These are phyloP conservation scores for Dictyostelium brefeldianum DNA, from an alignment of 78 protist species.

Conservation along the genomic window DNA sequence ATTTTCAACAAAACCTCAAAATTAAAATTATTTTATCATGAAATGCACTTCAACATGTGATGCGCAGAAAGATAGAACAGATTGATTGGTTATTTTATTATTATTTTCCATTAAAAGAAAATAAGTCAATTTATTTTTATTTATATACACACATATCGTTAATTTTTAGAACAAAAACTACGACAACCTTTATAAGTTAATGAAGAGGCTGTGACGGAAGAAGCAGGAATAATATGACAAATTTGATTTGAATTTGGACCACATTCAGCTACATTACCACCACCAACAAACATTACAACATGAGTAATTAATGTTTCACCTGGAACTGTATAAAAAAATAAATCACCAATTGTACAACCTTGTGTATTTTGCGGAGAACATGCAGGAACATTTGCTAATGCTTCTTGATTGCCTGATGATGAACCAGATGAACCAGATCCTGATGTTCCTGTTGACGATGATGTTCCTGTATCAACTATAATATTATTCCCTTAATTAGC, in stretches of 20 bases:
- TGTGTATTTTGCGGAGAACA: not conserved
- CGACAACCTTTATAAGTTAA: constrained; percentile 29
- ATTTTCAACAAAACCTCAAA: too few species aligned
- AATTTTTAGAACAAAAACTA: not conserved
- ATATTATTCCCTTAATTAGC: not conserved
- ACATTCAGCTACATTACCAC: constrained; percentile 62
- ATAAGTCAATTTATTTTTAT: too few species aligned
- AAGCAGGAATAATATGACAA: constrained; percentile 42
- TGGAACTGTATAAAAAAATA: constrained; percentile 15
- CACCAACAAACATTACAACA: not conserved
- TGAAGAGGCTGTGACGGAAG: not conserved
- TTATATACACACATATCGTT: too few species aligned
- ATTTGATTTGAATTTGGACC: constrained; percentile 16
- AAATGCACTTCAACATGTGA: too few species aligned
- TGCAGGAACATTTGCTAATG: not conserved
- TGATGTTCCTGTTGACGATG: not conserved
- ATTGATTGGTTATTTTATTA: too few species aligned
- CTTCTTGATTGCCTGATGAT: not conserved
- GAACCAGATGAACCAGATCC: not conserved
- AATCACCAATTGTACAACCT: constrained; percentile 18
- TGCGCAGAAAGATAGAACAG: too few species aligned
- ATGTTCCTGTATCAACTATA: not conserved
- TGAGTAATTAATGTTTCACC: too few species aligned
- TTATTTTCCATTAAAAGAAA: too few species aligned
- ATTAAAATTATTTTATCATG: too few species aligned